Base-by-base conservation (phyloP, 169 alveolate genomes). In the Babesia caballi region DNA sequence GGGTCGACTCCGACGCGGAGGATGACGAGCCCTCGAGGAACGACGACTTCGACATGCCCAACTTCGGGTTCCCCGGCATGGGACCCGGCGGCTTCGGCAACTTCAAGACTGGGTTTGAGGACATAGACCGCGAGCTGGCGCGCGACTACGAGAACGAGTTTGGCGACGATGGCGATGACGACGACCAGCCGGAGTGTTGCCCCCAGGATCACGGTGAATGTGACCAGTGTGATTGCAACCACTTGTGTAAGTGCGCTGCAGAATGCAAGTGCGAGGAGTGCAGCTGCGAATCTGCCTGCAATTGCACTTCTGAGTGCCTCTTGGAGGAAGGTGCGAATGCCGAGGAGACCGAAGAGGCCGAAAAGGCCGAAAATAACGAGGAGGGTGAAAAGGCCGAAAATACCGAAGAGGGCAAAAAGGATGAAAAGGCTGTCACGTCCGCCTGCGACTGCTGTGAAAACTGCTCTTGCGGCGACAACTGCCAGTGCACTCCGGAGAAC, bases 1-100 rank as follows among this genome's bases (percentile, higher is more conserved):
- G 93, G 93, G 90, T 88, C 35, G 93, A 88, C 67, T 84, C 93
- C 14, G 93, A 88, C 57, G 88, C 76, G 38, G 93, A 88, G 52
- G 93, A 66, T 54, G 82, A 84, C 51, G 85, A 83, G 33, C 44
- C 85, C 54, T 51, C 69, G 33, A 80, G 63, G 59, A 17, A 33
- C 21, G 90, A 84, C 59, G 90, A 83, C 38, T 77, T 87, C 90
- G 90, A 83, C 56, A 88, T 88, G 93, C 66, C 82, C 28, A 69
- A 87, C 35, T 74, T 88, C 77, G 93, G 90, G 9, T 53, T 80
- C 80, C 71, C 57, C 3, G 89, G 84, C 17, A 63, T 82, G 82
- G 85, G 78, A 28, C 80, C 63, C 38, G 51, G 69, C 75, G 86
- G 69, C 2, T 23, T 51, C 25, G 89, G 51, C 21, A 65, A 73